phyloP scores from a whole-genome alignment of 176 grass and related monocot species.

The sorghum (Sorghum bicolor) region Sorghum_bicolor_NCBIv3 NC_012876.2:62273001-62273500 shows the following conservation, averaged over 20 bases:
- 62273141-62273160: not conserved
- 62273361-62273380: not conserved
- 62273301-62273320: not conserved
- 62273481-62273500: conserved; percentile 15
- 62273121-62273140: not conserved
- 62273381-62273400: not conserved
- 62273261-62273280: conserved; percentile 13
- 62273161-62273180: not conserved
- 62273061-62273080: not conserved
- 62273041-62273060: not conserved
- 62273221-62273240: not conserved
- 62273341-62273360: not conserved
- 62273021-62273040: not conserved
- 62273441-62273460: conserved; percentile 23
- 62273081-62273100: not conserved
- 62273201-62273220: not conserved
- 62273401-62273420: not conserved
- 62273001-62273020: not conserved
- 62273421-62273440: conserved; percentile 31
- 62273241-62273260: not conserved
- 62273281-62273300: not conserved
- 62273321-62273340: not conserved
- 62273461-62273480: conserved; percentile 1
- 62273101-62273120: not conserved
- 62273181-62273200: not conserved